Evolutionary conservation across 2,329 filamentous ascomycete genomes (phyloP).

Genomic region (Aspergillus sergii): DNA sequence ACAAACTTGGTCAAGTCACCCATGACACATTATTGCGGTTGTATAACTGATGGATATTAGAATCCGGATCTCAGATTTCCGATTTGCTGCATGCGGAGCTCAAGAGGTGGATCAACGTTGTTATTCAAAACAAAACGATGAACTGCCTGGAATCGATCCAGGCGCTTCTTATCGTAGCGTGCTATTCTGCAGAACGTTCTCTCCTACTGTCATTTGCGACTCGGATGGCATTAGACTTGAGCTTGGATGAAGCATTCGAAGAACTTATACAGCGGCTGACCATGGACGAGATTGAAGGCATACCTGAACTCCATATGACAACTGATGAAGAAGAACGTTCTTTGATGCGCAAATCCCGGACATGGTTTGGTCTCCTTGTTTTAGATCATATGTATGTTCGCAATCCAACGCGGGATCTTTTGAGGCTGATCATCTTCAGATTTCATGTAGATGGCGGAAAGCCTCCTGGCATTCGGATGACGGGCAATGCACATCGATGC

Average conservation of each 20-base stretch:
- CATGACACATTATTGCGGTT: background rate
- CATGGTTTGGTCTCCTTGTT: slow-evolving; percentile 58
- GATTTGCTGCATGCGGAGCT: slow-evolving; percentile 49
- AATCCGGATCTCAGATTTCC: slow-evolving; percentile 31
- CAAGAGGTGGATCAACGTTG: slow-evolving; percentile 49
- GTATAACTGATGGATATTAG: slow-evolving; percentile 9
- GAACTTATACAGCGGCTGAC: slow-evolving; percentile 37
- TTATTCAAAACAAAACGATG: slow-evolving; percentile 44
- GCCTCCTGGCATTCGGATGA: slow-evolving; percentile 42
- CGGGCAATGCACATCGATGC: slow-evolving; percentile 46
- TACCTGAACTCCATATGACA: slow-evolving; percentile 15
- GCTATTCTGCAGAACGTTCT: slow-evolving; percentile 56
- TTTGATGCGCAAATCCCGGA: slow-evolving; percentile 48
- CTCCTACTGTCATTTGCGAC: slow-evolving; percentile 54
- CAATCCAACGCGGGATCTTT: too few species aligned
- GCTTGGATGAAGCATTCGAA: slow-evolving; percentile 49
- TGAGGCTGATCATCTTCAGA: slow-evolving; percentile 19
- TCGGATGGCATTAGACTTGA: slow-evolving; percentile 54
- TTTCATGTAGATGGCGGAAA: slow-evolving; percentile 52
- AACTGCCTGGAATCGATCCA: slow-evolving; percentile 54
- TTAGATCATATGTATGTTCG: slow-evolving; percentile 50
- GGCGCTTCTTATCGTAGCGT: slow-evolving; percentile 55
- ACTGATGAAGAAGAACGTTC: slow-evolving; percentile 29
- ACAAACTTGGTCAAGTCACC: background rate
- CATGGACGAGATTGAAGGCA: slow-evolving; percentile 25